Evolutionary conservation across 179 eudicot species (phyloP).

Genomic region (Beta corolliflora): DNA sequence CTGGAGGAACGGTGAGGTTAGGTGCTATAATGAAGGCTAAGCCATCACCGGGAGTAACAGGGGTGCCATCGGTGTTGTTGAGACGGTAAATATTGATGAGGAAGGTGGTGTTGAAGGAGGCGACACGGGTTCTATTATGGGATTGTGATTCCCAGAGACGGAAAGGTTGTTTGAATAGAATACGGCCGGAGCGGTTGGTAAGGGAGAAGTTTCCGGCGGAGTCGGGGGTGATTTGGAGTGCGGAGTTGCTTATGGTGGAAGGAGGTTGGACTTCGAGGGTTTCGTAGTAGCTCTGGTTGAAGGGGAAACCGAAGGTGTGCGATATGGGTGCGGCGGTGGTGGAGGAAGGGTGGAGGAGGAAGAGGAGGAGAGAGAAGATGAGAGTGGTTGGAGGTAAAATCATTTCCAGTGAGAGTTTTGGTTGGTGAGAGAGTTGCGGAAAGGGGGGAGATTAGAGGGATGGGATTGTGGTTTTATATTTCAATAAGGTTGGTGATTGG

Average conservation of each 20-base stretch:
- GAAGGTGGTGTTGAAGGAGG: conserved; percentile 59
- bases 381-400: background rate
- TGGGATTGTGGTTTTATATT: background rate
- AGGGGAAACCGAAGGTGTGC: conserved; percentile 39
- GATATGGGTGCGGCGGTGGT: background rate
- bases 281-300: conserved; percentile 35
- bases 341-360: background rate
- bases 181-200: conserved; percentile 45
- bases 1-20: conserved; percentile 29
- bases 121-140: conserved; percentile 7
- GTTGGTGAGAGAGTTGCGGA: background rate
- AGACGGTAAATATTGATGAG: conserved; percentile 41
- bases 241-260: conserved; percentile 46
- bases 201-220: conserved; percentile 37
- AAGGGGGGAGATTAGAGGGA: background rate
- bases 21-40: conserved; percentile 69
- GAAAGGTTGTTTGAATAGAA: conserved; percentile 36
- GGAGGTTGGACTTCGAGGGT: conserved; percentile 21
- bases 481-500: background rate
- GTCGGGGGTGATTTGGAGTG: conserved; percentile 77
- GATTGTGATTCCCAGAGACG: conserved; percentile 43
- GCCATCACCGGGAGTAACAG: conserved; percentile 52
- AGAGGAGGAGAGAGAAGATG: background rate
- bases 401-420: background rate
- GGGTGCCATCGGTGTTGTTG: conserved; percentile 8